These are phyloP conservation scores for Melampsora americana DNA, from an alignment of 1,284 basidiomycete genomes.

Conservation along the genomic window DNA sequence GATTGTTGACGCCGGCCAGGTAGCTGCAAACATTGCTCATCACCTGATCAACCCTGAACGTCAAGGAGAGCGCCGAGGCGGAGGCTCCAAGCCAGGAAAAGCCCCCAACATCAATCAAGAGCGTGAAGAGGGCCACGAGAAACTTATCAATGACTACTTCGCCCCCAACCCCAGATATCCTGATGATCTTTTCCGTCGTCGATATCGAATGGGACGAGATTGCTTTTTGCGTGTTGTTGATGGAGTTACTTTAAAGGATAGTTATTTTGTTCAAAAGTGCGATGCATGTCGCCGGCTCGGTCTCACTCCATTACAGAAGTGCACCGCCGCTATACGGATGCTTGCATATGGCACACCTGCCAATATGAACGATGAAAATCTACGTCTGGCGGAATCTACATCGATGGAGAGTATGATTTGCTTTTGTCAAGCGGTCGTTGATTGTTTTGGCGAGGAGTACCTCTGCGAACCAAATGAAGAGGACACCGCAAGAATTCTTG, in stretches of 20 bases:
- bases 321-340: not conserved
- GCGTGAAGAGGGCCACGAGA: too few relatives aligned
- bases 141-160: too few relatives aligned
- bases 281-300: not conserved
- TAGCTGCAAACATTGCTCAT: too few relatives aligned
- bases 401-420: not conserved
- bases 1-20: too few relatives aligned
- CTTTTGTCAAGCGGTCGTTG: not conserved
- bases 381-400: not conserved
- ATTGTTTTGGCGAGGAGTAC: not conserved
- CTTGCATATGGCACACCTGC: not conserved
- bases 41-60: too few relatives aligned
- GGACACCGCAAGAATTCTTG: not conserved
- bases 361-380: too few relatives aligned
- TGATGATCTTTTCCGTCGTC: not conserved
- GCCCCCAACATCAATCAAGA: too few relatives aligned
- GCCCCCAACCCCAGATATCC: too few relatives aligned
- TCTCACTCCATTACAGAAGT: not conserved
- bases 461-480: not conserved
- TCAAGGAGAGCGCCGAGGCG: too few relatives aligned
- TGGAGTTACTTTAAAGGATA: not conserved
- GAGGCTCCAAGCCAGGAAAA: too few relatives aligned
- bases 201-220: not conserved
- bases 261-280: not conserved
- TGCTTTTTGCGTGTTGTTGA: not conserved